phyloP scores from a whole-genome alignment of 352 stramenopile genomes.

The Phytophthora chlamydospora region DNA sequence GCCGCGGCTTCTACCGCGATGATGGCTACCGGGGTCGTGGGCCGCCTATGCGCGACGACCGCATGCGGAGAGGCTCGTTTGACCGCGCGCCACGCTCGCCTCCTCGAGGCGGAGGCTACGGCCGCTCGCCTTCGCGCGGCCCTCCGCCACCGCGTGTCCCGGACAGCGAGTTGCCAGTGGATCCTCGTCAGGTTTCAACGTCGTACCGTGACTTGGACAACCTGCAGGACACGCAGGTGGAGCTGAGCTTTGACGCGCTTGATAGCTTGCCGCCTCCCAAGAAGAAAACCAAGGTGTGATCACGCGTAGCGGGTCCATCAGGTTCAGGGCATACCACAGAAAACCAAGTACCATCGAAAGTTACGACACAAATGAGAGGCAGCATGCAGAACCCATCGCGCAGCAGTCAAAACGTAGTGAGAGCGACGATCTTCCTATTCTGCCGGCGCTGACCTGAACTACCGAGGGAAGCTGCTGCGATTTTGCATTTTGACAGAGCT shows the following conservation, averaged over 20 bases:
- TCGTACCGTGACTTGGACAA: conserved; percentile 89
- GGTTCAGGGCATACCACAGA: conserved; percentile 22
- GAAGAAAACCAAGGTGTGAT: conserved; percentile 85
- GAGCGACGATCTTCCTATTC: conserved; percentile 25
- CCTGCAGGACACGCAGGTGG: conserved; percentile 82
- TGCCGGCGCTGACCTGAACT: conserved; percentile 19
- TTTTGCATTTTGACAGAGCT: conserved; percentile 33
- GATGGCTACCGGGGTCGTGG: conserved; percentile 64
- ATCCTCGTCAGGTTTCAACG: conserved; percentile 81
- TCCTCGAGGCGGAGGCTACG: conserved; percentile 37
- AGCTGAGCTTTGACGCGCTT: conserved; percentile 84
- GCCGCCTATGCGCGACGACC: conserved; percentile 54
- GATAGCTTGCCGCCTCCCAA: conserved; percentile 82
- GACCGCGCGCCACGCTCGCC: conserved; percentile 46
- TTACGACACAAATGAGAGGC: conserved; percentile 19
- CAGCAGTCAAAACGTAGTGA: conserved; percentile 22
- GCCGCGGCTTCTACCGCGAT: conserved; percentile 63
- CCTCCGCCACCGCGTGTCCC: conserved; percentile 40
- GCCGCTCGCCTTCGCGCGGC: conserved; percentile 36
- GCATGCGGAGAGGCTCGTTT: conserved; percentile 54
- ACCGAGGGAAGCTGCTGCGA: conserved; percentile 23
- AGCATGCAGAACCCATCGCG: conserved; percentile 25
- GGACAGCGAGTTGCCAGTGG: conserved; percentile 76
- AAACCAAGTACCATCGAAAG: conserved; percentile 25
- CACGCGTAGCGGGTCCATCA: conserved; percentile 10